Base-by-base conservation (phyloP, 202 grass and related monocot species). In the Zizania palustris region DNA sequence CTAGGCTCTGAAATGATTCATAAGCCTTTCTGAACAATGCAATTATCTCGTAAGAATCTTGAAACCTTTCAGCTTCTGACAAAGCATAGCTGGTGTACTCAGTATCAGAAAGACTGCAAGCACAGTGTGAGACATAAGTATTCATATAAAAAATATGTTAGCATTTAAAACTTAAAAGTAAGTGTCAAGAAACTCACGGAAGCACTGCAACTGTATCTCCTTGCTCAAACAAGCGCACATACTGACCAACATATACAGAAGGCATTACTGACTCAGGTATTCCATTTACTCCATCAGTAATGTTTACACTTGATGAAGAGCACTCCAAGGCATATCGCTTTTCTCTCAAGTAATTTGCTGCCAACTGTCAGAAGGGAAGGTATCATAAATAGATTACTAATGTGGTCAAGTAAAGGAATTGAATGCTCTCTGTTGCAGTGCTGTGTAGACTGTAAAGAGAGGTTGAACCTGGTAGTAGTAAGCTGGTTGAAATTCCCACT, bases 1-100 rank as follows among this genome's bases (percentile, higher is more conserved):
- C 81, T 67, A 77, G 73, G 84, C 83, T 85, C 51, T 79, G 82
- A 78, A 99, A 96, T 88, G 85, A 99, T 89, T 99, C 96, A 83
- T 90, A 90, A 77, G 96, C 87, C 90, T 93, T 98, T 95, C 84
- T 95, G 53, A 92, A 99, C 55, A 99, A 87, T 73, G 96, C 92
- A 73, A 99, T 91, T 70, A 99, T 99, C 84, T 99, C 96, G 3
- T 99, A 96, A 74, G 87, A 87, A 90, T 99, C 92, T 89, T 99
- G 96, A 83, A 92, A 96, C 82, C 96, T 89, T 83, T 90, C 92
- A 80, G 89, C 96, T 78, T 99, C 96, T 73, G 87, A 87, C 76
- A 90, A 66, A 67, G 96, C 89, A 85, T 93, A 99, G 78, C 85
- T 84, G 46, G 83, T 84, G 60, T 90, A 99, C 85, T 99, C 96